These are phyloP conservation scores for Chalaropsis ovoidea DNA, from an alignment of 2,329 filamentous ascomycete genomes.

Conservation along the genomic window DNA sequence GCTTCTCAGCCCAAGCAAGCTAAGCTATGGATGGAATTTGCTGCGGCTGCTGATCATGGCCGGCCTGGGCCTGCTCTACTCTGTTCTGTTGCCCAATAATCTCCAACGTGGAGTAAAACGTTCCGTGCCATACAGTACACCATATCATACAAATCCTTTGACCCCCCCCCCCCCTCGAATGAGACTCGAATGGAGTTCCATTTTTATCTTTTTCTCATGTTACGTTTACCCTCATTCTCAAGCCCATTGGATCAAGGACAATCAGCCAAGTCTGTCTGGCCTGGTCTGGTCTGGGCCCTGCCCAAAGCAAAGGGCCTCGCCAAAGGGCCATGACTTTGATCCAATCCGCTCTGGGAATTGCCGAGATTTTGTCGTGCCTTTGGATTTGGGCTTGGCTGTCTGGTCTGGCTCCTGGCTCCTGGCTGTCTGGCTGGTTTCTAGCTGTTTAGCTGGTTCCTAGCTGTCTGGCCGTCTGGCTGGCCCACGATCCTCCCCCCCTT, in stretches of 20 bases:
- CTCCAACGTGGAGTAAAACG: slow-evolving; percentile 3
- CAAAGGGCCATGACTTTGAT: neutral
- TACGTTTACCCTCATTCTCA: neutral
- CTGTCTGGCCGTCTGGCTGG: neutral
- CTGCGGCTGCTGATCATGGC: neutral
- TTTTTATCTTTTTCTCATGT: neutral
- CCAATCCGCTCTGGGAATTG: neutral
- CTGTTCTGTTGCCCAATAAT: slow-evolving; percentile 5
- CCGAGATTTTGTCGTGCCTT: neutral
- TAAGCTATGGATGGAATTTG: neutral
- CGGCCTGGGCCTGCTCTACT: too few species aligned
- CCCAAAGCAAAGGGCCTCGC: too few species aligned
- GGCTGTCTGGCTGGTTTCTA: too few species aligned
- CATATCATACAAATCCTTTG: slow-evolving; percentile 6
- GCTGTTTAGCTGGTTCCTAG: too few species aligned
- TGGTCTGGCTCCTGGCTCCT: too few species aligned
- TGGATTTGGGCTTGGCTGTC: too few species aligned
- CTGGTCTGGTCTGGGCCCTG: neutral
- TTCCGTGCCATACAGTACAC: neutral
- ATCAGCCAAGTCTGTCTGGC: neutral
- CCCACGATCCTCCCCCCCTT: neutral
- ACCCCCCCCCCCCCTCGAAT: neutral
- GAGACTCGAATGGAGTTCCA: neutral
- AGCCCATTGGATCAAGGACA: neutral
- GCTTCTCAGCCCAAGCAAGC: slow-evolving; percentile 6